These are phyloP conservation scores for Astrephomene gubernaculifera DNA, from an alignment of 139 green algal species.

Conservation along the genomic window DNA sequence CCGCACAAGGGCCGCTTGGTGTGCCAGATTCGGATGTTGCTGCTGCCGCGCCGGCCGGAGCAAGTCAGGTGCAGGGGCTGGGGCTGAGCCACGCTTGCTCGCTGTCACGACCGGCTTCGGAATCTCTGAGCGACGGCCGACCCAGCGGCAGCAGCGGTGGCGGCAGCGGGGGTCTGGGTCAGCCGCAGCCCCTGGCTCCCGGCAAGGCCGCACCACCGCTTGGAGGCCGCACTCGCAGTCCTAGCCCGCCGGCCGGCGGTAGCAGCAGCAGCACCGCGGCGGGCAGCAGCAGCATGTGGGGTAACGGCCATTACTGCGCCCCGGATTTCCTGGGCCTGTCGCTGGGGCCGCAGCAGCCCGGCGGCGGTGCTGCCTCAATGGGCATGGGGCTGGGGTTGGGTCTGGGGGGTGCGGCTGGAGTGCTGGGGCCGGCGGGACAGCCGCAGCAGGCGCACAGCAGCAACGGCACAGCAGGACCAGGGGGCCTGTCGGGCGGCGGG, in stretches of 20 bases:
- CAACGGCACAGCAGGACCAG: neutral
- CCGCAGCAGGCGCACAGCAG: neutral
- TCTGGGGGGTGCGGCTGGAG: too few relatives aligned
- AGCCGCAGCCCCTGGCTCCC: neutral
- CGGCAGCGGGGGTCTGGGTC: neutral
- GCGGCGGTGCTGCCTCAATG: neutral
- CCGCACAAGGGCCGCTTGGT: too few relatives aligned
- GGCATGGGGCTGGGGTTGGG: neutral
- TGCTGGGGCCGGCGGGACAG: neutral
- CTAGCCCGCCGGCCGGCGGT: neutral
- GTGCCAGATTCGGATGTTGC: too few relatives aligned
- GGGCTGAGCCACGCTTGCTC: too few relatives aligned
- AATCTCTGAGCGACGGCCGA: neutral
- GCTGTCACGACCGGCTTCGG: too few relatives aligned
- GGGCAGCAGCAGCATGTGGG: neutral
- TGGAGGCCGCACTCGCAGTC: neutral
- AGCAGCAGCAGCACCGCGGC: neutral
- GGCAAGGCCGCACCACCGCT: neutral
- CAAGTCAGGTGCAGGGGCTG: too few relatives aligned
- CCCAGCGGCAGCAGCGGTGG: neutral
- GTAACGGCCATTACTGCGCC: slow-evolving; percentile 40
- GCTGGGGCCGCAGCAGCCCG: neutral
- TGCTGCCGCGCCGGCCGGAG: too few relatives aligned
- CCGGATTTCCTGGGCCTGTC: slow-evolving; percentile 34
- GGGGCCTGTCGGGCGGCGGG: neutral